Conservation (phyloP, 805 yeast genomes). For the Kluyveromyces siamensis region DNA sequence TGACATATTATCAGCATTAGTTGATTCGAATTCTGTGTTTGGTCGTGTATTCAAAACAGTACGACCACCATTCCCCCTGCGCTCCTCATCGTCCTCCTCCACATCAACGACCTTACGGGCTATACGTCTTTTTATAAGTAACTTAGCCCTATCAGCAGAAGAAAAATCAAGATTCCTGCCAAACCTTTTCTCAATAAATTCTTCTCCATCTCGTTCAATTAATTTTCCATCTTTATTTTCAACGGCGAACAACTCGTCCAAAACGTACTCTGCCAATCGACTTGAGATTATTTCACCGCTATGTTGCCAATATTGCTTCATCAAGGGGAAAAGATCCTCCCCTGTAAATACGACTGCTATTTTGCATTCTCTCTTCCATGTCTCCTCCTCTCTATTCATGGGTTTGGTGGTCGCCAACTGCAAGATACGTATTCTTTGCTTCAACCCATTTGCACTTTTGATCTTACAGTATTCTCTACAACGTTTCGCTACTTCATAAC, state of each 20-base stretch:
- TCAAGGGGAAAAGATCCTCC: slow-evolving; percentile 44
- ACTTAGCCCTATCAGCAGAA: slow-evolving; percentile 67
- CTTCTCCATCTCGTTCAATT: slow-evolving; percentile 37
- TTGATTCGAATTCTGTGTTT: slow-evolving; percentile 5
- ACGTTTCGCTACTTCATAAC: slow-evolving; percentile 69
- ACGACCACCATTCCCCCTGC: slow-evolving; percentile 8
- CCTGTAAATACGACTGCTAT: slow-evolving; percentile 79
- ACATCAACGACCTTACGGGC: slow-evolving; percentile 50
- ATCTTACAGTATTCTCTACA: slow-evolving; percentile 70
- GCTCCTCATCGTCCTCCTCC: slow-evolving; percentile 13
- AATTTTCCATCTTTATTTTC: slow-evolving; percentile 20
- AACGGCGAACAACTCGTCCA: slow-evolving; percentile 45
- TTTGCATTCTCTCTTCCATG: slow-evolving; percentile 53
- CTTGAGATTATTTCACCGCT: slow-evolving; percentile 96
- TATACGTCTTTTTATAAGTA: slow-evolving; percentile 64
- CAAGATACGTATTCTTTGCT: slow-evolving; percentile 46
- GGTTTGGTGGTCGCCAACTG: slow-evolving; percentile 71
- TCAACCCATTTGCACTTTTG: slow-evolving; percentile 18
- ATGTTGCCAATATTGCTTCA: slow-evolving; percentile 93
- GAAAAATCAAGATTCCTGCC: slow-evolving; percentile 81
- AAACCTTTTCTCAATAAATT: slow-evolving; percentile 78
- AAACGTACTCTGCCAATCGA: slow-evolving; percentile 75
- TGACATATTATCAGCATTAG: neutral
- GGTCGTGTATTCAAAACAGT: slow-evolving; percentile 21
- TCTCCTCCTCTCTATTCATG: slow-evolving; percentile 45